These are phyloP conservation scores for Lepidium africanum DNA, from an alignment of 345 rosid species.

Conservation along the genomic window DNA sequence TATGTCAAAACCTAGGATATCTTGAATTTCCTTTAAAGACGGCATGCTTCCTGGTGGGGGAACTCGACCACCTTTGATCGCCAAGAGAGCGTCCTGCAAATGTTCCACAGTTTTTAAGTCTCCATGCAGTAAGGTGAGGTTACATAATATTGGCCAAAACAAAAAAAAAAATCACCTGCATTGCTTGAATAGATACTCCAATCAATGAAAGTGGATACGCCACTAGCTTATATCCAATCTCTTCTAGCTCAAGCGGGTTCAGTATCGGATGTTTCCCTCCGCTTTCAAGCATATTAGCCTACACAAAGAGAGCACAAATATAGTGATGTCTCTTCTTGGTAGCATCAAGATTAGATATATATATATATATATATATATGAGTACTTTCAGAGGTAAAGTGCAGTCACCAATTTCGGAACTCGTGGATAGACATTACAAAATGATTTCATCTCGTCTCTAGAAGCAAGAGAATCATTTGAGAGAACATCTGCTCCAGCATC, in stretches of 20 bases:
- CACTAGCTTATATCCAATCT: conserved; percentile 79
- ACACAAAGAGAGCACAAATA: neutral
- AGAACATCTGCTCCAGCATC: conserved; percentile 96
- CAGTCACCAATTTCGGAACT: conserved; percentile 79
- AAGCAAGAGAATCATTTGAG: conserved; percentile 65
- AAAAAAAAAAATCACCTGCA: conserved; percentile 51
- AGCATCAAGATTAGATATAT: neutral
- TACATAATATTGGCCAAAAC: neutral
- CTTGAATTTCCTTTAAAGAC: conserved; percentile 67
- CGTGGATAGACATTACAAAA: conserved; percentile 71
- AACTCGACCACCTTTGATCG: conserved; percentile 80
- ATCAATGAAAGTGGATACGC: conserved; percentile 76
- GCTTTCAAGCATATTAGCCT: conserved; percentile 92
- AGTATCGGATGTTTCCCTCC: conserved; percentile 81
- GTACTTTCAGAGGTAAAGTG: neutral
- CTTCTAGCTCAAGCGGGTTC: conserved; percentile 72
- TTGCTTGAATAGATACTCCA: conserved; percentile 82
- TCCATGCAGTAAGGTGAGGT: neutral
- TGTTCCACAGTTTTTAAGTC: neutral
- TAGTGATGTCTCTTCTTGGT: neutral
- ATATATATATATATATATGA: neutral
- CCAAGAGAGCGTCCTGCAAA: conserved; percentile 63
- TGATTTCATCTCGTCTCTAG: conserved; percentile 89
- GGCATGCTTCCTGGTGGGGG: conserved; percentile 96
- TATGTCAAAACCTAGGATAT: conserved; percentile 59